phyloP scores from a whole-genome alignment of 176 grass and related monocot species.

The Triticum dicoccoides region DNA sequence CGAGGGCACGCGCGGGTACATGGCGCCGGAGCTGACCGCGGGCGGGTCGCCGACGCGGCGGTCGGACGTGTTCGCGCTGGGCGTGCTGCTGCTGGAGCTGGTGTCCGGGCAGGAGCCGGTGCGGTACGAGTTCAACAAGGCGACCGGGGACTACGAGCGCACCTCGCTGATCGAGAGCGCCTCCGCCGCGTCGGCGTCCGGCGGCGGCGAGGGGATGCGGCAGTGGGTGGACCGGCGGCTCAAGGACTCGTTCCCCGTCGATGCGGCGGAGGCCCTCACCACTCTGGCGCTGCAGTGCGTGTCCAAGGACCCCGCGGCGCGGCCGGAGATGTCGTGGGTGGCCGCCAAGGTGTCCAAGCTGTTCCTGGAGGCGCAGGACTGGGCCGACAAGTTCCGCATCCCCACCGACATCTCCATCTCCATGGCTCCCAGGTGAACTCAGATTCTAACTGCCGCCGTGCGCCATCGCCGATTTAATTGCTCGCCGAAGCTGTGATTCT shows the following conservation, averaged over 20 bases:
- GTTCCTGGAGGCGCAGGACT: slow-evolving; percentile 72
- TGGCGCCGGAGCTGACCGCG: slow-evolving; percentile 59
- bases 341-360: slow-evolving; percentile 77
- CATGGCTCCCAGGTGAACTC: slow-evolving; percentile 51
- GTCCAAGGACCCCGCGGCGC: slow-evolving; percentile 33
- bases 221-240: slow-evolving; percentile 81
- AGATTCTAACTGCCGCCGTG: background rate
- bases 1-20: slow-evolving; percentile 80
- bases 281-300: slow-evolving; percentile 66
- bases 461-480: background rate
- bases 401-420: slow-evolving; percentile 78
- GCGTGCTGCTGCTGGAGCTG: slow-evolving; percentile 76
- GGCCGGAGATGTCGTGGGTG: slow-evolving; percentile 73
- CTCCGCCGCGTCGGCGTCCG: slow-evolving; percentile 14
- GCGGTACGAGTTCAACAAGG: slow-evolving; percentile 42
- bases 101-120: slow-evolving; percentile 70
- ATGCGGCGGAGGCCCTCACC: slow-evolving; percentile 49
- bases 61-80: slow-evolving; percentile 75
- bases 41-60: slow-evolving; percentile 35
- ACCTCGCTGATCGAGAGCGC: slow-evolving; percentile 75
- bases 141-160: slow-evolving; percentile 40
- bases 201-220: slow-evolving; percentile 51
- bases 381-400: slow-evolving; percentile 37
- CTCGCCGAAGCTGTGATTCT: background rate
- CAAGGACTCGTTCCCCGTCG: slow-evolving; percentile 64